These are phyloP conservation scores for Musa schizocarpa DNA, from an alignment of 176 grass and related monocot species.

Conservation along the genomic window DNA sequence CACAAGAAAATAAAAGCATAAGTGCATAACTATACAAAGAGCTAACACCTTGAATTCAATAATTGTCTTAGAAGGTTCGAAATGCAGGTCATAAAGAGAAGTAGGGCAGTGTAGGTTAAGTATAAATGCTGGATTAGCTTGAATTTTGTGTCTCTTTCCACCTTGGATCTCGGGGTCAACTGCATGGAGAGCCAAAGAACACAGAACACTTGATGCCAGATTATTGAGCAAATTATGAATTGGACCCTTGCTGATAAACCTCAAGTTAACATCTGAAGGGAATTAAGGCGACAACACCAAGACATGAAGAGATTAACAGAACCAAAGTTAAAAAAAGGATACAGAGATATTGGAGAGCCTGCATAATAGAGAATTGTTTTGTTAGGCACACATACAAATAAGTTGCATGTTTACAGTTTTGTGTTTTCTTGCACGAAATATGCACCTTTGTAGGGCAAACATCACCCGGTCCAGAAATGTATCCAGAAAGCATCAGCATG, in stretches of 20 bases:
- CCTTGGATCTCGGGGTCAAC: slow-evolving; percentile 38
- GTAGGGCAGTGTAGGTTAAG: slow-evolving; percentile 70
- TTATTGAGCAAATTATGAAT: slow-evolving; percentile 85
- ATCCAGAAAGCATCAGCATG: slow-evolving; percentile 65
- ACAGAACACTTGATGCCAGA: slow-evolving; percentile 54
- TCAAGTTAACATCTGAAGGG: slow-evolving; percentile 82
- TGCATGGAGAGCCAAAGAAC: slow-evolving; percentile 19
- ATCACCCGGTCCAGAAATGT: slow-evolving; percentile 60
- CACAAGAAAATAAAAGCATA: slow-evolving; percentile 8
- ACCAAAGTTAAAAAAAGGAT: slow-evolving; percentile 43
- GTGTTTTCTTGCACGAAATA: not conserved
- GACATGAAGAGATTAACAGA: slow-evolving; percentile 19
- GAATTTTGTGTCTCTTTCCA: slow-evolving; percentile 56
- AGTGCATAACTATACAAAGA: slow-evolving; percentile 13
- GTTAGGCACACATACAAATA: slow-evolving; percentile 6
- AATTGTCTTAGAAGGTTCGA: slow-evolving; percentile 78
- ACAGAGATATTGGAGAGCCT: slow-evolving; percentile 94
- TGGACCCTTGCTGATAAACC: slow-evolving; percentile 59
- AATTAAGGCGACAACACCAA: slow-evolving; percentile 41
- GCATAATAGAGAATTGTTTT: slow-evolving; percentile 37
- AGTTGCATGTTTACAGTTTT: slow-evolving; percentile 1
- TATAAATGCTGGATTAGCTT: slow-evolving; percentile 60
- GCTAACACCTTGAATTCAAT: slow-evolving; percentile 84
- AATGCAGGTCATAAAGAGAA: slow-evolving; percentile 70
- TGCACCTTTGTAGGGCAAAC: slow-evolving; percentile 51